A percentile compares a stretch with the other conserved stretches of the same genome.
Evolutionary conservation across 1,284 basidiomycete species (phyloP).

Genomic region (Testicularia cyperi): DNA sequence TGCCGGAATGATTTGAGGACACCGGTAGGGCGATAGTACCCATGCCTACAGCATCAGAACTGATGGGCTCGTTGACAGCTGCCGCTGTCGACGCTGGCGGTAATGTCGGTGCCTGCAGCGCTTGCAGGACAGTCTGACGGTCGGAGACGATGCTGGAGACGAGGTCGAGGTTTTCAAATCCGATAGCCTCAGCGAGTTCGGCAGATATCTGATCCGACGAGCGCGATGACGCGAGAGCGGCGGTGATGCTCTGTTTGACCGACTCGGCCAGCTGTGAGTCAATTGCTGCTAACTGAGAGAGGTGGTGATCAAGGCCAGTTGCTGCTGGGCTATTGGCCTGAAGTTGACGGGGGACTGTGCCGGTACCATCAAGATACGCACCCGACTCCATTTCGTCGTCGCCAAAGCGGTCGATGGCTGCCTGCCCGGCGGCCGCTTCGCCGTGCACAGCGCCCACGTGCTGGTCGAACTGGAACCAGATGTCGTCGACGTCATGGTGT

Average conservation of each 20-base stretch:
- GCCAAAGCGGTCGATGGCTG: constrained; percentile 20
- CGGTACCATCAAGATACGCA: background rate
- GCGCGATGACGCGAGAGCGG: constrained; percentile 12
- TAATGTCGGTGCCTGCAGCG: constrained; percentile 1
- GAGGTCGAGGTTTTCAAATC: constrained; percentile 77
- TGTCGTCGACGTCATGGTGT: background rate
- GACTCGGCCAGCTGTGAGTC: constrained; percentile 28
- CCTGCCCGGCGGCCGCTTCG: constrained; percentile 4
- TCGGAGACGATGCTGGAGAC: constrained; percentile 59
- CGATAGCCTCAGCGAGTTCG: constrained; percentile 78
- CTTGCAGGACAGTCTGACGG: constrained; percentile 54
- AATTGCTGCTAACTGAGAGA: constrained; percentile 9
- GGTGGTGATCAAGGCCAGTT: constrained; percentile 15
- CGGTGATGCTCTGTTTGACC: constrained; percentile 13
- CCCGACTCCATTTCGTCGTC: constrained; percentile 15
- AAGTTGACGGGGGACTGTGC: constrained; percentile 1
- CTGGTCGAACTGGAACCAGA: constrained; percentile 23
- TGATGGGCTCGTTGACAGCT: background rate
- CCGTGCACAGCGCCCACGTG: constrained; percentile 6
- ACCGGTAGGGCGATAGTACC: background rate
- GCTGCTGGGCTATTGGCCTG: constrained; percentile 9
- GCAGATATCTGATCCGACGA: constrained; percentile 71
- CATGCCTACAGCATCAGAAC: background rate
- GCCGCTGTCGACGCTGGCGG: background rate
- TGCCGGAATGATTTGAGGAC: background rate